Percentiles rank a stretch among this genome's conserved stretches.
Evolutionary conservation across 345 rosid species (phyloP).

Genomic region (Eucalyptus leucophloia): DNA sequence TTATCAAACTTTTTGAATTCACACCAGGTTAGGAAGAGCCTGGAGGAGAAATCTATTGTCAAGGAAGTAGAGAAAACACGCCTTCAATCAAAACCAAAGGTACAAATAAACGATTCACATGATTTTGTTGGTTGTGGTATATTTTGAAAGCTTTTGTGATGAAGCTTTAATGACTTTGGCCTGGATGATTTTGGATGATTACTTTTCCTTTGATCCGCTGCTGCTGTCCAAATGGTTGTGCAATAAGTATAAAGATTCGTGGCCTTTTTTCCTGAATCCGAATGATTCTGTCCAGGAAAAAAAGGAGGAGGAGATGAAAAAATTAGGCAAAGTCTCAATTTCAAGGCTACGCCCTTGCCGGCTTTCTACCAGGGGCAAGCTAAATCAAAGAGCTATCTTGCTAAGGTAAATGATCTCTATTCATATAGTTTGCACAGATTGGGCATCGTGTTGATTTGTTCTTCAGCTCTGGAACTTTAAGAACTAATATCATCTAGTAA

Average conservation of each 20-base stretch:
- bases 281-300: conserved; percentile 16
- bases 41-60: conserved; percentile 18
- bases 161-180: background rate
- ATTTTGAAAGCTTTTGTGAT: background rate
- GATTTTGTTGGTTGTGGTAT: background rate
- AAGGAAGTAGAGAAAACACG: conserved; percentile 10
- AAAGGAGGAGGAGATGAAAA: conserved; percentile 23
- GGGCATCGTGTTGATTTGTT: background rate
- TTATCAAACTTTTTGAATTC: background rate
- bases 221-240: background rate
- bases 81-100: conserved; percentile 35
- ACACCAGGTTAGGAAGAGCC: conserved; percentile 25
- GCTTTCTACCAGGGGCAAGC: conserved; percentile 16
- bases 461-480: background rate
- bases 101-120: background rate
- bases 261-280: background rate
- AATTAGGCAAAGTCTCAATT: conserved; percentile 21
- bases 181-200: background rate
- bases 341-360: conserved; percentile 30
- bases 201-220: background rate
- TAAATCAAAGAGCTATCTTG: conserved; percentile 5
- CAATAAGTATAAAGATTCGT: background rate
- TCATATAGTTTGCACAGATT: background rate
- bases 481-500: background rate
- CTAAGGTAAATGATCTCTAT: conserved; percentile 19